Conservation (phyloP, 768 basidiomycete species). For the Boletus barrowsii region DNA sequence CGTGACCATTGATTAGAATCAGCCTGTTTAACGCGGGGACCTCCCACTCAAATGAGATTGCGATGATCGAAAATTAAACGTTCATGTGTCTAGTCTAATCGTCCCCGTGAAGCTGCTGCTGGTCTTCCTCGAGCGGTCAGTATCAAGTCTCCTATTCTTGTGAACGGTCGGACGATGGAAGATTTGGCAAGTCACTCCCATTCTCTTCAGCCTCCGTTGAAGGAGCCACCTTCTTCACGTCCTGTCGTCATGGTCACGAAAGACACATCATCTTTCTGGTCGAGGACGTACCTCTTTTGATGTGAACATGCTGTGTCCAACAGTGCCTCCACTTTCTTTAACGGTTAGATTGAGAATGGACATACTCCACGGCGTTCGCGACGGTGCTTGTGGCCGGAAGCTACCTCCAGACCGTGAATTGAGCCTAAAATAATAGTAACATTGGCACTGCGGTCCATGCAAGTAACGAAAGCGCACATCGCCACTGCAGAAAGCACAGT, state of each 20-base stretch:
- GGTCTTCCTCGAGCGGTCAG: background rate
- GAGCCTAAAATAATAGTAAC: conserved; percentile 3
- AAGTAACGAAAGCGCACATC: conserved; percentile 5
- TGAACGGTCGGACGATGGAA: background rate
- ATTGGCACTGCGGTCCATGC: background rate
- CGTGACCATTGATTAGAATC: too few species aligned
- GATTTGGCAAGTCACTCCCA: too few species aligned
- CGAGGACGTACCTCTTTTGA: conserved; percentile 2
- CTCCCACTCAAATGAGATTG: too few species aligned
- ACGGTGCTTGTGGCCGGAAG: background rate
- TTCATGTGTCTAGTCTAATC: background rate
- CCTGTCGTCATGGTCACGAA: conserved; percentile 8
- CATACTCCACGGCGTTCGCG: conserved; percentile 3
- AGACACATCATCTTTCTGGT: background rate
- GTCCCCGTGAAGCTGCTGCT: background rate
- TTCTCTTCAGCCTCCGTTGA: background rate
- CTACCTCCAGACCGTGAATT: conserved; percentile 9
- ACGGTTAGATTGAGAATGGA: conserved; percentile 4
- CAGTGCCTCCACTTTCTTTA: background rate
- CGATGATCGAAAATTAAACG: background rate
- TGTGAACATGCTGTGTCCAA: conserved; percentile 1
- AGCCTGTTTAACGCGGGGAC: too few species aligned
- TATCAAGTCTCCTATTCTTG: background rate
- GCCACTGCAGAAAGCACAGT: conserved; percentile 10
- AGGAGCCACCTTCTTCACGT: background rate